Conservation (phyloP, 805 yeast species). For the Ogataea saltuana region DNA sequence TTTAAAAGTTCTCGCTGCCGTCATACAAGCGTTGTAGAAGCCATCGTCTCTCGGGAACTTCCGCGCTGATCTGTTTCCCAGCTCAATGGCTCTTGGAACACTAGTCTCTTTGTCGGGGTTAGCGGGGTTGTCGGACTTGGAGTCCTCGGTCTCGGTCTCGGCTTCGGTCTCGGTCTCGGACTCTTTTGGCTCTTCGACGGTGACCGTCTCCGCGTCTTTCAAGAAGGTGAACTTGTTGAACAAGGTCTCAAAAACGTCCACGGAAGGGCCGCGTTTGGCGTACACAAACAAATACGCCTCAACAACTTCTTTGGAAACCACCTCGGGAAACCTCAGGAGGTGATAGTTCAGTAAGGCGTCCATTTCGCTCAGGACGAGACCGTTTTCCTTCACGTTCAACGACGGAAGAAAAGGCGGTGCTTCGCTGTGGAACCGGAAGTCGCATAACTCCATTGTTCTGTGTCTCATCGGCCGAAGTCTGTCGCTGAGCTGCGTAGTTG, state of each 20-base stretch:
- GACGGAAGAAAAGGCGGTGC: slow-evolving; percentile 75
- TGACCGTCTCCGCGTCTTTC: slow-evolving; percentile 26
- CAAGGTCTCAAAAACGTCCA: slow-evolving; percentile 39
- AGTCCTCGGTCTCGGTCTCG: not conserved
- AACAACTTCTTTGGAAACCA: slow-evolving; percentile 44
- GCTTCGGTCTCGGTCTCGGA: not conserved
- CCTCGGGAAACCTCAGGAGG: slow-evolving; percentile 43
- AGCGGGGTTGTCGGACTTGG: not conserved
- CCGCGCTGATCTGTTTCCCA: too few relatives aligned
- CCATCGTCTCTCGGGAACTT: slow-evolving; percentile 45
- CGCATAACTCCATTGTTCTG: slow-evolving; percentile 35
- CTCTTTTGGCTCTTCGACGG: slow-evolving; percentile 24
- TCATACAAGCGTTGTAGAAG: slow-evolving; percentile 60
- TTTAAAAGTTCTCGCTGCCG: slow-evolving; percentile 61
- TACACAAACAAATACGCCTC: slow-evolving; percentile 55
- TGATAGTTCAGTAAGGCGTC: slow-evolving; percentile 71
- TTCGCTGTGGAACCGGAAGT: slow-evolving; percentile 34
- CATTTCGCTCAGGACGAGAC: slow-evolving; percentile 66
- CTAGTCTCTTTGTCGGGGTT: slow-evolving; percentile 9
- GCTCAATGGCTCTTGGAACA: not conserved
- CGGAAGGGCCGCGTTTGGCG: slow-evolving; percentile 34
- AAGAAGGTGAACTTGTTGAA: slow-evolving; percentile 40
- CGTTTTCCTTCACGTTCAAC: slow-evolving; percentile 35
- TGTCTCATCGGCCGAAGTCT: slow-evolving; percentile 44
- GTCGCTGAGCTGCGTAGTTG: slow-evolving; percentile 39